Evolutionary conservation across 495 filamentous ascomycete genomes (phyloP).

Genomic region (Penicillium waksmanii): DNA sequence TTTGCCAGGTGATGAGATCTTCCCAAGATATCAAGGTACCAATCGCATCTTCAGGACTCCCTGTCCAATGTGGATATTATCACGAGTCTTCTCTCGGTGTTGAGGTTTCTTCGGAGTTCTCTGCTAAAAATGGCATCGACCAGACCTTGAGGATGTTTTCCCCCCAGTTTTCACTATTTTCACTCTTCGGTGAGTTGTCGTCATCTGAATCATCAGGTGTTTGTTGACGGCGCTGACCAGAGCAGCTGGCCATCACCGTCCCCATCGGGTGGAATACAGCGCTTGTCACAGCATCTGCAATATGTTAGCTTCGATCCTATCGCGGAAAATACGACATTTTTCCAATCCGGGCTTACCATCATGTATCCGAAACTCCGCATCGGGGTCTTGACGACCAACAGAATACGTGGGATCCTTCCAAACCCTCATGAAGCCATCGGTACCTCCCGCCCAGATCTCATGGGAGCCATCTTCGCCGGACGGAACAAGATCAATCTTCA

Average conservation of each 20-base stretch:
- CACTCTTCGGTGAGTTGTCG: slow-evolving; percentile 1
- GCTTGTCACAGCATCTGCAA: slow-evolving; percentile 60
- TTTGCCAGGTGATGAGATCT: no score
- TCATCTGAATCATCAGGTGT: slow-evolving; percentile 20
- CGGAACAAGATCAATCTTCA: slow-evolving; percentile 70
- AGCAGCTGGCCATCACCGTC: slow-evolving; percentile 73
- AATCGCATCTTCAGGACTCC: no score
- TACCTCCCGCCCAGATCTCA: slow-evolving; percentile 84
- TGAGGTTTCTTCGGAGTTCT: not conserved
- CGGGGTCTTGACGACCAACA: slow-evolving; percentile 56
- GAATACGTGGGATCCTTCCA: slow-evolving; percentile 68
- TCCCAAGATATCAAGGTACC: no score
- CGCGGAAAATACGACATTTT: not conserved
- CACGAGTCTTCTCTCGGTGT: not conserved
- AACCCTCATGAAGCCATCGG: slow-evolving; percentile 73
- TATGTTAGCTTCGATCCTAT: slow-evolving; percentile 18
- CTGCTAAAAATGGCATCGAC: slow-evolving; percentile 43
- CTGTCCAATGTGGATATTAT: no score
- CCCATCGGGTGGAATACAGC: slow-evolving; percentile 69
- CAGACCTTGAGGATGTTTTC: slow-evolving; percentile 73
- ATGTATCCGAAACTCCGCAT: slow-evolving; percentile 64
- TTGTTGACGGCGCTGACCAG: slow-evolving; percentile 55
- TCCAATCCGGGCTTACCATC: slow-evolving; percentile 40
- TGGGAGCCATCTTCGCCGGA: slow-evolving; percentile 53
- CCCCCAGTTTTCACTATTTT: not conserved